phyloP scores from a whole-genome alignment of 2,329 filamentous ascomycete genomes.

The Aschersonia sp. region DNA sequence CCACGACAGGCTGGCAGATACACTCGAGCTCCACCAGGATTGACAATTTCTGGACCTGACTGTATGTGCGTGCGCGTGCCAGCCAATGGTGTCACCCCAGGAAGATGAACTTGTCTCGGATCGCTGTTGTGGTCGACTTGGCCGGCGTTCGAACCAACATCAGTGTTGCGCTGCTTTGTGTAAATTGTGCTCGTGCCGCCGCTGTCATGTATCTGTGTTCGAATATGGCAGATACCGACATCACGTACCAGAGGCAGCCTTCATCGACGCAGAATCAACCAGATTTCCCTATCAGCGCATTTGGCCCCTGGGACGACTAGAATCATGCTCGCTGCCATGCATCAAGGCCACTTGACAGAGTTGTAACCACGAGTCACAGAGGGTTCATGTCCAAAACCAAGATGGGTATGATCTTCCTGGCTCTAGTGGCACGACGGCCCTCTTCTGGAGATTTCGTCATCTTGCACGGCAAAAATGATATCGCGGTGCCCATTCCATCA shows the following conservation, averaged over 20 bases:
- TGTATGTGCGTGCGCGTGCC: background rate
- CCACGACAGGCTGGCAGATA: too few relatives aligned
- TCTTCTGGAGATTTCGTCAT: background rate
- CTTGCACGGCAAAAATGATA: background rate
- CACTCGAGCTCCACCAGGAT: background rate
- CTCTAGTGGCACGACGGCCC: background rate
- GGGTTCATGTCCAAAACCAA: background rate
- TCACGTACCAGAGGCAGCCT: background rate
- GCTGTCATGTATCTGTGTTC: background rate
- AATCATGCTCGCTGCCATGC: background rate
- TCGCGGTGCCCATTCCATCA: background rate
- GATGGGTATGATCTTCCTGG: background rate
- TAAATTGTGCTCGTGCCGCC: background rate
- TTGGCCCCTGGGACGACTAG: background rate
- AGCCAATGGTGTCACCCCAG: background rate
- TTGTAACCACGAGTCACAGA: background rate
- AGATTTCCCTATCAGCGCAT: background rate
- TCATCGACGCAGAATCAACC: background rate
- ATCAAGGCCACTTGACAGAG: background rate
- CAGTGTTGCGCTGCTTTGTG: background rate
- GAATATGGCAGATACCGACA: background rate
- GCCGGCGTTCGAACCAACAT: background rate
- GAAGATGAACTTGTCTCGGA: background rate
- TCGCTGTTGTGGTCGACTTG: background rate
- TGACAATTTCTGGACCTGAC: background rate